A percentile compares a stretch with the other conserved stretches of the same genome.
phyloP scores from a whole-genome alignment of 345 rosid genomes.

The Brassica nigra region DNA sequence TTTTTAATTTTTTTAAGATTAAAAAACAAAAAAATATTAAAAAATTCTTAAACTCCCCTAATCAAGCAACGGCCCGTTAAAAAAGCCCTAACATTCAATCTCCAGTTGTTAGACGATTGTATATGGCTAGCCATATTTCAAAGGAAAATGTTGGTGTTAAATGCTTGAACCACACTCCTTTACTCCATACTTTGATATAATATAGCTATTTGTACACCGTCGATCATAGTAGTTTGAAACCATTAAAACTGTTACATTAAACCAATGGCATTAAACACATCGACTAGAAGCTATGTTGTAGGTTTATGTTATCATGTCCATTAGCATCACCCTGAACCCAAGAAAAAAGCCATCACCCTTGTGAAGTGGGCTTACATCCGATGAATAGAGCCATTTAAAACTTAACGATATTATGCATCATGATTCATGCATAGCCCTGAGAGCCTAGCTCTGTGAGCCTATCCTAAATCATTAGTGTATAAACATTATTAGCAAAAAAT shows the following conservation, averaged over 20 bases:
- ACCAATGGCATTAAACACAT: not conserved
- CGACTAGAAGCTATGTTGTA: not conserved
- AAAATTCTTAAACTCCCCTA: no score
- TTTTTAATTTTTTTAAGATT: no score
- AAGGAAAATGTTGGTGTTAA: not conserved
- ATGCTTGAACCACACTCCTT: not conserved
- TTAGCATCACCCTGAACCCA: not conserved
- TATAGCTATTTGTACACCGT: not conserved
- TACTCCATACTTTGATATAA: not conserved
- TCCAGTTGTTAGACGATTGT: not conserved
- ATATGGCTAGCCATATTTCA: not conserved
- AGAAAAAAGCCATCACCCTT: not conserved
- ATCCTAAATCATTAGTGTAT: not conserved
- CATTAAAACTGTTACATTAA: not conserved
- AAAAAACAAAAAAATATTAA: no score
- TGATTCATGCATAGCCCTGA: not conserved
- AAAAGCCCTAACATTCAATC: not conserved
- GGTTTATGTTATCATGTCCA: not conserved
- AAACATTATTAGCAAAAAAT: not conserved
- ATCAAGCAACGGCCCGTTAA: no score
- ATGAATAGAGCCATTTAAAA: not conserved
- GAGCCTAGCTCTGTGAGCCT: not conserved
- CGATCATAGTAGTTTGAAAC: not conserved
- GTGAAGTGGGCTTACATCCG: constrained; percentile 8
- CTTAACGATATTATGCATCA: not conserved